A percentile compares a stretch with the other conserved stretches of the same genome.
These are phyloP conservation scores for Pichia exigua DNA, from an alignment of 805 yeast species.

Conservation along the genomic window DNA sequence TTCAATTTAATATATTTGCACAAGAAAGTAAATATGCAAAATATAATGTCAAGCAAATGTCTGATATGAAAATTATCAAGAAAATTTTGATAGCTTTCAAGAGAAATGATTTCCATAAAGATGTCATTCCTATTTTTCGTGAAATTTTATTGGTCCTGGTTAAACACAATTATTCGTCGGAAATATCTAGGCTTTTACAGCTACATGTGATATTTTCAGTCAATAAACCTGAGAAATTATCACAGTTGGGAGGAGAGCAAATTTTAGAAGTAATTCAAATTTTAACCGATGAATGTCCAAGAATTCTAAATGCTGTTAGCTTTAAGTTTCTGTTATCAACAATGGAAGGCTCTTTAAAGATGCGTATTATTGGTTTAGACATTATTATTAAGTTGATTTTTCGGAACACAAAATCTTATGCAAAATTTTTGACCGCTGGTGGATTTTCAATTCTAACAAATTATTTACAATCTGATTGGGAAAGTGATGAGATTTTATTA, in stretches of 20 bases:
- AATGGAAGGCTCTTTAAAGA: constrained; percentile 33
- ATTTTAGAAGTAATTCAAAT: constrained; percentile 32
- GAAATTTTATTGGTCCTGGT: constrained; percentile 35
- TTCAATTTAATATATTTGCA: constrained; percentile 51
- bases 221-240: constrained; percentile 22
- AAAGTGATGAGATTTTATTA: constrained; percentile 36
- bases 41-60: constrained; percentile 46
- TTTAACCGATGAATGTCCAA: constrained; percentile 33
- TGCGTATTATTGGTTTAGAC: constrained; percentile 31
- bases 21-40: constrained; percentile 42
- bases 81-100: constrained; percentile 45
- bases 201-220: constrained; percentile 44
- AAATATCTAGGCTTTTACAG: constrained; percentile 44
- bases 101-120: constrained; percentile 30
- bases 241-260: constrained; percentile 27
- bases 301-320: constrained; percentile 45
- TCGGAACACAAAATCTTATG: constrained; percentile 39
- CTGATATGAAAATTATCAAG: constrained; percentile 39
- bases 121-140: constrained; percentile 30
- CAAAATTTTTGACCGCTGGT: constrained; percentile 42
- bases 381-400: constrained; percentile 40
- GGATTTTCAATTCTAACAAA: constrained; percentile 45
- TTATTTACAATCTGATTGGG: constrained; percentile 41
- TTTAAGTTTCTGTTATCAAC: constrained; percentile 59
- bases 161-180: constrained; percentile 44